Evolutionary conservation across 805 yeast species (phyloP).

Genomic region (Crinitomyces ghanaensis): DNA sequence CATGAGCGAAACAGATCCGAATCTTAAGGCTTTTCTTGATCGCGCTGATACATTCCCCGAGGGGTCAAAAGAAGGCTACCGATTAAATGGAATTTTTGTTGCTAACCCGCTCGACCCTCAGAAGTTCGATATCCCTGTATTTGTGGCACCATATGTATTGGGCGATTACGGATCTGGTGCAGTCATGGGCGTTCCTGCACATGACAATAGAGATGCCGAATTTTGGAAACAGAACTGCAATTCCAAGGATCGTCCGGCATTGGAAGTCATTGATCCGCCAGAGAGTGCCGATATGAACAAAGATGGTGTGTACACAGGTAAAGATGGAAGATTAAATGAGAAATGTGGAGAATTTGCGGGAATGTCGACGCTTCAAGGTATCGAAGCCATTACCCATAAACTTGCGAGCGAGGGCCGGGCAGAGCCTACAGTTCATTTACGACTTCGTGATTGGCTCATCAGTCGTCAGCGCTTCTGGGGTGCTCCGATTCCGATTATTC

Average conservation of each 20-base stretch:
- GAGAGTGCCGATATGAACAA: constrained; percentile 8
- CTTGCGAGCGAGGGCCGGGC: constrained; percentile 38
- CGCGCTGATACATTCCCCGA: constrained; percentile 27
- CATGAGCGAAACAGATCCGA: constrained; percentile 28
- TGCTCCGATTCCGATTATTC: constrained; percentile 91
- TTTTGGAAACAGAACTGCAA: constrained; percentile 64
- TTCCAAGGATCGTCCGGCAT: constrained; percentile 33
- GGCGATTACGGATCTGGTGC: constrained; percentile 83
- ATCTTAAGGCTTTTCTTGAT: constrained; percentile 38
- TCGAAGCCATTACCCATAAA: constrained; percentile 29
- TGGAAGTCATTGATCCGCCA: constrained; percentile 37
- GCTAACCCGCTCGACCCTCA: constrained; percentile 45
- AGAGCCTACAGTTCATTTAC: constrained; percentile 37
- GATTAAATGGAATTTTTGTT: constrained; percentile 33
- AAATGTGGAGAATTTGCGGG: constrained; percentile 44
- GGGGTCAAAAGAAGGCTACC: constrained; percentile 51
- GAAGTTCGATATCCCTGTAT: constrained; percentile 49
- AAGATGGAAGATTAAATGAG: constrained; percentile 38
- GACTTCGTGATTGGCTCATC: constrained; percentile 86
- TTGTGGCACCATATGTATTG: constrained; percentile 83
- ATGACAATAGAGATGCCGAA: constrained; percentile 70
- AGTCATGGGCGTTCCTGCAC: constrained; percentile 97
- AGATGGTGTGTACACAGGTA: constrained; percentile 26
- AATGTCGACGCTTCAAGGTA: constrained; percentile 31
- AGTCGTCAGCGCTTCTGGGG: constrained; percentile 98